Evolutionary conservation across 352 stramenopile species (phyloP).

Genomic region (Globisporangium cylindrosporum): DNA sequence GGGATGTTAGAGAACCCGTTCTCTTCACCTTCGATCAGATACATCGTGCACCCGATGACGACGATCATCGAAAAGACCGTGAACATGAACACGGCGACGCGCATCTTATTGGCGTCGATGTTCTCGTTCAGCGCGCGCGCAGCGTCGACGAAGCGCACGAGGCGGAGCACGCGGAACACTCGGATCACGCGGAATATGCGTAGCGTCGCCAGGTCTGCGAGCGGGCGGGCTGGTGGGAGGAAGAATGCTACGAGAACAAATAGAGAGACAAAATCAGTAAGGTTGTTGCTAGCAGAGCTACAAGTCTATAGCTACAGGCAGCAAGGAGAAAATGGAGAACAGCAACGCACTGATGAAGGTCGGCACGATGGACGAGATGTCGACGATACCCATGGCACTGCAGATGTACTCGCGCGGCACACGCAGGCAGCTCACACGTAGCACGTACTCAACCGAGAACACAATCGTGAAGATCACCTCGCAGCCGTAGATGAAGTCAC

Average conservation of each 20-base stretch:
- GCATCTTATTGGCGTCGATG: conserved; percentile 76
- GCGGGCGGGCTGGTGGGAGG: conserved; percentile 43
- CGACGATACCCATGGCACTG: conserved; percentile 49
- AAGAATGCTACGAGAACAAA: conserved; percentile 36
- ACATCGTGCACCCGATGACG: conserved; percentile 82
- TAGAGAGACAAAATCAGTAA: neutral
- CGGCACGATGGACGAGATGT: conserved; percentile 47
- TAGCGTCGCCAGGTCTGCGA: conserved; percentile 64
- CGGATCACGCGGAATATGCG: conserved; percentile 80
- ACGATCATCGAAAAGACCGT: conserved; percentile 74
- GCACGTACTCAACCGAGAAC: conserved; percentile 43
- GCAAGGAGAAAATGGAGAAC: neutral
- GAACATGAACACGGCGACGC: conserved; percentile 78
- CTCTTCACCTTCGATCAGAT: conserved; percentile 75
- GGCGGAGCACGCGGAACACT: conserved; percentile 70
- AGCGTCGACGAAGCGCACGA: conserved; percentile 73
- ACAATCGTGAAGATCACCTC: conserved; percentile 46
- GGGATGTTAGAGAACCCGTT: conserved; percentile 76
- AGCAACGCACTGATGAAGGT: conserved; percentile 40
- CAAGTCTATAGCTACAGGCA: neutral
- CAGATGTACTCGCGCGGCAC: conserved; percentile 42
- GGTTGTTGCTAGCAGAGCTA: neutral
- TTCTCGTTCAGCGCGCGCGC: conserved; percentile 67
- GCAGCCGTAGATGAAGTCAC: conserved; percentile 33
- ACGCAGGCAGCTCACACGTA: conserved; percentile 35